Base-by-base conservation (phyloP, 164 flowering plant species). In the Saururus chinensis region DNA sequence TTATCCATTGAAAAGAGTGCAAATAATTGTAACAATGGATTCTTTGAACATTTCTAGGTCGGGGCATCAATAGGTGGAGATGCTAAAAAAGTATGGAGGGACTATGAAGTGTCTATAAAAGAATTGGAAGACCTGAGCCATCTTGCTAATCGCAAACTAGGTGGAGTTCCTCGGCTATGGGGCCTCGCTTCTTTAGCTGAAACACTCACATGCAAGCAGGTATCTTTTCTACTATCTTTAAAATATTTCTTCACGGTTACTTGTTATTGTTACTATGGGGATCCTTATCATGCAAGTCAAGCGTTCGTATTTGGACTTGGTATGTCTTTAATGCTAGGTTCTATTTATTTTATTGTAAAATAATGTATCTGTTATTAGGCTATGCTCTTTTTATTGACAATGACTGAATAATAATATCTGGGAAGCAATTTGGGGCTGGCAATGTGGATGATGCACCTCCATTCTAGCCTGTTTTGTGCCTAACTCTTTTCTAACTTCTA, bases 61-160 rank as follows among this genome's bases (percentile, higher is more conserved):
- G 96, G 95, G 48, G 82, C 80, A 42, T 70, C 82, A 42, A 85
- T 92, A 69, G 79, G 69, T 35, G 69, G 64, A 76, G 98, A 92
- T 74, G 81, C 83, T 60, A 45, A 24, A n/a, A 92, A 89, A 77
- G 57, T 92, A 42, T 78, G 66, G 55, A 79, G 66, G 60, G 98
- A 89, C 64, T 73, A 89, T 57, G 67, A 70, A 74, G 82, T 89
- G 55, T 79, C 82, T n/a, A 64, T 82, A 30, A 71, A 76, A 60
- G 72, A 65, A 53, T 62, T 76, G 56, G 75, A 73, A 51, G 98
- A 92, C 63, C 75, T 92, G 49, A 80, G 89, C 9, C 45, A 51
- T 62, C 77, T 83, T 61, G 98, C 96, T 59, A 89, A 86, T 61
- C 64, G 54, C 65, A 87, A 87, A 77, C 73, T 89, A 60, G 84